phyloP scores from a whole-genome alignment of 1,284 basidiomycete species.

The Cutaneotrichosporon curvatum region DNA sequence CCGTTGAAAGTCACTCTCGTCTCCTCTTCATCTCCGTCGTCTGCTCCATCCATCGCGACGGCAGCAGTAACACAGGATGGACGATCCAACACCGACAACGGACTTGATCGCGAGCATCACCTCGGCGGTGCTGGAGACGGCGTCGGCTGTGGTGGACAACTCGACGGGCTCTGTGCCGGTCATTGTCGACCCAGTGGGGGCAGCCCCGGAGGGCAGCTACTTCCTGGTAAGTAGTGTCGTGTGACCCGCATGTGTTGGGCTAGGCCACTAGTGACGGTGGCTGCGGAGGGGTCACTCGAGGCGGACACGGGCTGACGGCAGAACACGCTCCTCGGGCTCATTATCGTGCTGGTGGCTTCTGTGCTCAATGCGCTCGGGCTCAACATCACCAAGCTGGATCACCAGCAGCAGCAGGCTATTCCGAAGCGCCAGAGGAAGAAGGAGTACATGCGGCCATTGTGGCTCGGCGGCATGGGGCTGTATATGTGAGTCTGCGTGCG shows the following conservation, averaged over 20 bases:
- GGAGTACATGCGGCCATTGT: slow-evolving; percentile 42
- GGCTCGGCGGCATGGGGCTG: slow-evolving; percentile 45
- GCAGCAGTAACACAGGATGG: no score
- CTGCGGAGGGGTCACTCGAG: no score
- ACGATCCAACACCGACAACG: background rate
- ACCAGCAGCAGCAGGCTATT: slow-evolving; percentile 37
- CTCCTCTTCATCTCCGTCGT: no score
- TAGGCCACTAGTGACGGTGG: background rate
- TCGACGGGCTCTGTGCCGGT: no score
- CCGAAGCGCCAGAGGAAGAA: slow-evolving; percentile 36
- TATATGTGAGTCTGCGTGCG: slow-evolving; percentile 38
- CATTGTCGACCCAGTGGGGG: no score
- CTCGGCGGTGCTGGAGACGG: slow-evolving; percentile 4
- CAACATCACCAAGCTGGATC: slow-evolving; percentile 47
- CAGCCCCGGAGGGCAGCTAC: slow-evolving; percentile 23
- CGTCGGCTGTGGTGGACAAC: slow-evolving; percentile 1
- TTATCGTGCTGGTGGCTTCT: slow-evolving; percentile 42
- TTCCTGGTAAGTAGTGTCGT: slow-evolving; percentile 11
- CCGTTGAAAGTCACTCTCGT: no score
- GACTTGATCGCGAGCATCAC: slow-evolving; percentile 6
- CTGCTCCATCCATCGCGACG: no score
- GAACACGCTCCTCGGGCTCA: slow-evolving; percentile 46
- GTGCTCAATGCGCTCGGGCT: slow-evolving; percentile 45
- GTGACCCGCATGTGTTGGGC: no score
- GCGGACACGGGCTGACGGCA: slow-evolving; percentile 17